Base-by-base conservation (phyloP, 2,329 filamentous ascomycete species). In the Aspergillus transmontanensis region DNA sequence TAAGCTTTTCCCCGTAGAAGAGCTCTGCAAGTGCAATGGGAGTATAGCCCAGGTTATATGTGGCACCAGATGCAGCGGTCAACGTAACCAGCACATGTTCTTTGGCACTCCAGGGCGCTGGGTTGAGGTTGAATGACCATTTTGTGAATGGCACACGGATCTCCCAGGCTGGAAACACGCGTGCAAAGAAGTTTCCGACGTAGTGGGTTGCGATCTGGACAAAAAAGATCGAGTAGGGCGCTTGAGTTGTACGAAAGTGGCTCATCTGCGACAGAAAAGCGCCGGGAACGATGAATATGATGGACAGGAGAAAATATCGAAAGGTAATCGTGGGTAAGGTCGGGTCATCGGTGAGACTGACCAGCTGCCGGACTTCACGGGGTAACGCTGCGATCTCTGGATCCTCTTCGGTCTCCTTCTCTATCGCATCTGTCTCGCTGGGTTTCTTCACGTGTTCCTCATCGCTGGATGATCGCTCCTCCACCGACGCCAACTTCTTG, bases 221-320 rank as follows among this genome's bases (percentile, higher is more conserved):
- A 64, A 89, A 88, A 71, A 88, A 87, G 55, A 88, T 82, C 0
- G 85, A 86, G 69, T 87, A 89, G 0, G 83, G 82, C 0, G 85
- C 84, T 50, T 81, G 82, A 0, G 86, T 88, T 1, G 86, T 88
- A 51, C 86, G 81, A 68, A 82, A 88, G 56, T 82, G 79, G 64
- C 81, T 83, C 80, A 87, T 83, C 68, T 85, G 82, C 6, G 83
- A 85, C 2, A 88, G 71, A 66, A 88, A 85, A 2, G 86, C 86
- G 2, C 86, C 86, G 0, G 86, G 85, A 0, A 82, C 79, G 51
- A 87, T 82, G 68, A 87, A 87, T 21, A 88, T 64, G 60, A 85
- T 72, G 6, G 83, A 80, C 28, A 88, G 76, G 28, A 88, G 58
- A 68, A 87, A 86, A 68, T 87, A 88, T 30, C 86, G 83, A 66